Percentiles rank a stretch among this genome's conserved stretches.
Evolutionary conservation across 257 asterid genomes (phyloP).

Genomic region (Buddleja alternifolia): DNA sequence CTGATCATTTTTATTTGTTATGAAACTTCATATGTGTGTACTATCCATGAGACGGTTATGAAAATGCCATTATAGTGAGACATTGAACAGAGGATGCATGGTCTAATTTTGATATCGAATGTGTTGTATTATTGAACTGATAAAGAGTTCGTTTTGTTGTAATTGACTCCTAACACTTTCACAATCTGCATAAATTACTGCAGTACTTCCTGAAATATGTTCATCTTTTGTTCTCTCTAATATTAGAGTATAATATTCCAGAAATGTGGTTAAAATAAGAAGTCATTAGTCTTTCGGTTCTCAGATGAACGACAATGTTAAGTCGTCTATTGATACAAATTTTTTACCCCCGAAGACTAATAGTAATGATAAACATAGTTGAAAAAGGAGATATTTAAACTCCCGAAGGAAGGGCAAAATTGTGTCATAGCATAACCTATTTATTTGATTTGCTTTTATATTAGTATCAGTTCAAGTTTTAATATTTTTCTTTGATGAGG

Average conservation of each 20-base stretch:
- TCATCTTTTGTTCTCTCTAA: neutral
- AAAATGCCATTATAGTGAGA: slow-evolving; percentile 10
- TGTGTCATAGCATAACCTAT: neutral
- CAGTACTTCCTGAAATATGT: neutral
- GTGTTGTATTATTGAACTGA: neutral
- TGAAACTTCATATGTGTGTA: neutral
- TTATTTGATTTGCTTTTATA: neutral
- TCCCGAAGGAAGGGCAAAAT: neutral
- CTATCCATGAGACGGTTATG: neutral
- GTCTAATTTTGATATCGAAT: neutral
- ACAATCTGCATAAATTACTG: neutral
- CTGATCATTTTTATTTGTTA: too few species aligned
- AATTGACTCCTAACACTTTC: neutral
- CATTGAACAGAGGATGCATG: neutral
- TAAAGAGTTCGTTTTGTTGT: neutral
- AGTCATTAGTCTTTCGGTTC: neutral
- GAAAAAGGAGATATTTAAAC: neutral
- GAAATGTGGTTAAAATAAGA: neutral
- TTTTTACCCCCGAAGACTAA: neutral
- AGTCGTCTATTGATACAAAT: too few species aligned
- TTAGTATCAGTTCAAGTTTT: neutral
- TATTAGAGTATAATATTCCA: neutral
- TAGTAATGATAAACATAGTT: neutral
- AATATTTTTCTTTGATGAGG: neutral
- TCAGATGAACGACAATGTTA: neutral